phyloP scores from a whole-genome alignment of 257 asterid genomes.

The Apocynum venetum region DNA sequence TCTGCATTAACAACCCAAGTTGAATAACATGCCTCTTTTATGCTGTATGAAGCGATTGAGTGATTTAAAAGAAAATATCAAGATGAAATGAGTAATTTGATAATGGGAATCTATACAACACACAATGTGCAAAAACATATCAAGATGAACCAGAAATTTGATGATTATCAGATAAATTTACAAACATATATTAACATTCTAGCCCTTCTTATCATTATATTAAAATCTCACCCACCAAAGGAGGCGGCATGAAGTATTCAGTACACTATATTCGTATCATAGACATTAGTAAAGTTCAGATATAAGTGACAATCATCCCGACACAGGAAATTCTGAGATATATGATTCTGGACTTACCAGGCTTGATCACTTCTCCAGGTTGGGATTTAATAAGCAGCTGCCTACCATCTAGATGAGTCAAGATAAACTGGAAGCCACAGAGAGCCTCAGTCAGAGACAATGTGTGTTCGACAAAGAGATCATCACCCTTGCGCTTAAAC shows the following conservation, averaged over 20 bases:
- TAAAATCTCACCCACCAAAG: neutral
- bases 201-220: too few relatives aligned
- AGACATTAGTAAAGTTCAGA: neutral
- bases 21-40: neutral
- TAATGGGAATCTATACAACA: too few relatives aligned
- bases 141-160: neutral
- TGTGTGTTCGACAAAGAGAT: slow-evolving; percentile 72
- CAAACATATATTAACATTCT: neutral
- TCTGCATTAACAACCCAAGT: slow-evolving; percentile 33
- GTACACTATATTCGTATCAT: neutral
- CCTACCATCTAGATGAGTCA: slow-evolving; percentile 77
- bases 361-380: slow-evolving; percentile 89
- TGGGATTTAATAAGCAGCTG: slow-evolving; percentile 85
- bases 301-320: neutral
- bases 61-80: neutral
- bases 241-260: neutral
- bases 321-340: neutral
- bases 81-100: neutral
- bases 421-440: slow-evolving; percentile 83
- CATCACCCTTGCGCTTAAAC: slow-evolving; percentile 90
- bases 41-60: neutral
- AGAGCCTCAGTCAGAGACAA: slow-evolving; percentile 85
- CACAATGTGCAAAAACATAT: too few relatives aligned
- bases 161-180: neutral
- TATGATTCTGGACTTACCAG: slow-evolving; percentile 41